Evolutionary conservation across 139 green algal genomes (phyloP), one percentile per base, ranked within the genome.

Genomic region (Pleodorina starrii): DNA sequence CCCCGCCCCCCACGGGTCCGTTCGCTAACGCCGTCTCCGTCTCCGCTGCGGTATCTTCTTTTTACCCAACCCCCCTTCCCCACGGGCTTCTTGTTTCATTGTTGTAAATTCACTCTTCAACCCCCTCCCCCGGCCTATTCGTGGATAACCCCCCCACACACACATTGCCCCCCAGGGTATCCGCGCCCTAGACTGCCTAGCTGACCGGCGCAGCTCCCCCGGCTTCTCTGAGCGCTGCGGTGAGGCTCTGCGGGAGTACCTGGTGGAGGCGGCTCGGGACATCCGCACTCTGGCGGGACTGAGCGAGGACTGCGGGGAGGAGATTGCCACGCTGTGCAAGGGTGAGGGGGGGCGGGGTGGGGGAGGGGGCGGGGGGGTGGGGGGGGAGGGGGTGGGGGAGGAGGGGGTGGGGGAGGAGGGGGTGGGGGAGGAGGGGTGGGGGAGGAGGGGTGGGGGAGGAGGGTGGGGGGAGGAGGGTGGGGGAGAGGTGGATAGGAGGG

Each of bases 171-270:
- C 12, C 3, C 59, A 80, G 63, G 78, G 68, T 12, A 7, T 66
- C 17, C 46, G 54, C 63, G 87, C 83, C 23, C 74, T 93, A 46
- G 90, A 93, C 68, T 93, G 90, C 87, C 87, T 93, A 32, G 82
- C 69, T 29, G 90, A 93, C 82, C 29, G 82, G 60, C 66, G 71
- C 51, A 74, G 21, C 44, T 69, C 60, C 32, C 27, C 35, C 68
- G 87, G 66, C 36, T 93, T 89, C 46, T 43, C 42, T 1, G 73
- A 40, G 0, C 19, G 21, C 36, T 93, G 89, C 71, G 79, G 60
- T 12, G 71, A 84, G 0, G 59, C 77, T 5, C 85, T 95, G 38
- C 59, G 68, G 19, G 59, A 86, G 5, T 84, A 89, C 85, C 68
- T 91, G 42, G 68, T 54, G 40, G 42, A 89, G 32, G 88, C 90